phyloP scores from a whole-genome alignment of 2,329 filamentous ascomycete species.

The Colletotrichum scovillei region DNA sequence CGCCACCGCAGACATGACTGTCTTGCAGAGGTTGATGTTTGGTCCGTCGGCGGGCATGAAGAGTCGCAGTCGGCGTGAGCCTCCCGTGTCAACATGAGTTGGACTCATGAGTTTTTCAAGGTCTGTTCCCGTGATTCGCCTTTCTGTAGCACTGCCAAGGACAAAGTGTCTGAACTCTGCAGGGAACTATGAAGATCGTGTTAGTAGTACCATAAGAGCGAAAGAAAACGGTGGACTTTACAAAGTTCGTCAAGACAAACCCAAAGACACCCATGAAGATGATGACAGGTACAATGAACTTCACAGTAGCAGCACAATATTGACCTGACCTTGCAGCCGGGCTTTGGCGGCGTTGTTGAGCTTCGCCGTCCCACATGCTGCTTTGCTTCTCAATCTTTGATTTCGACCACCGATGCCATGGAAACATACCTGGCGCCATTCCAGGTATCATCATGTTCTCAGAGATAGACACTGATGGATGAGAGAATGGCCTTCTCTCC shows the following conservation, averaged over 20 bases:
- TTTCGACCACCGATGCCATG: not conserved
- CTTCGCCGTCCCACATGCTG: not conserved
- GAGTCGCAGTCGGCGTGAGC: conserved; percentile 44
- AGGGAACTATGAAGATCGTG: not conserved
- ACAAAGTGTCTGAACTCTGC: not conserved
- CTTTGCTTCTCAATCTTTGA: not conserved
- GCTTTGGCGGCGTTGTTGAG: not conserved
- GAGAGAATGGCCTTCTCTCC: not conserved
- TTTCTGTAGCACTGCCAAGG: not conserved
- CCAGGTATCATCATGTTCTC: not conserved
- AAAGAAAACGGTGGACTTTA: not conserved
- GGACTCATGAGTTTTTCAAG: conserved; percentile 2
- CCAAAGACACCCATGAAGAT: not conserved
- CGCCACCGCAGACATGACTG: conserved; percentile 50
- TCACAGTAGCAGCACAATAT: not conserved
- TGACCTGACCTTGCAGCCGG: not conserved
- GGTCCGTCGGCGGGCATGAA: conserved; percentile 52
- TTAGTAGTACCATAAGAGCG: not conserved
- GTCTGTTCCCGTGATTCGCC: not conserved
- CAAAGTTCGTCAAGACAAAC: not conserved
- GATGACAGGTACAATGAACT: not conserved
- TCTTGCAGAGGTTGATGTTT: conserved; percentile 51
- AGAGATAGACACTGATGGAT: not conserved
- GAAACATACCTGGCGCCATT: not conserved
- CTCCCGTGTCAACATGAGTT: conserved; percentile 4